Evolutionary conservation across 2,329 filamentous ascomycete genomes (phyloP), one percentile per base, ranked within the genome.

Genomic region (Neonectria sp.): DNA sequence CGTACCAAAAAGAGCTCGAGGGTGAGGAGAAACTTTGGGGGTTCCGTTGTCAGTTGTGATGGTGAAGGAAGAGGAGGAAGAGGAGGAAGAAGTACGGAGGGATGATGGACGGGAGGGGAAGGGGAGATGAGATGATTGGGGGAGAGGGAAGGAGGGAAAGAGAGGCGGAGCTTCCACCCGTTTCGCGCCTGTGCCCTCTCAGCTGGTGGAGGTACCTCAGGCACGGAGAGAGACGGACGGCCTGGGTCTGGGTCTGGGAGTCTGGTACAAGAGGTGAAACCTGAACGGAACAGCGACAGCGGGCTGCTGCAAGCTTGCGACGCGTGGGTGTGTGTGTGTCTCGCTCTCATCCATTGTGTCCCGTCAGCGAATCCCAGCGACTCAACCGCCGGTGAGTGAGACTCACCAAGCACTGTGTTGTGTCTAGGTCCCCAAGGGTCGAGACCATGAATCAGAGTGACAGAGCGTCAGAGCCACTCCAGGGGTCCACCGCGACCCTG

Each of bases 71-170:
- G 35, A 37, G 24, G 27, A 33, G n/a, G 29, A 31, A 48, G 21
- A 35, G 48, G 40, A 52, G 8, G 46, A 57, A 48, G 43, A 53
- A 13, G 25, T 27, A 60, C 40, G 51, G 15, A 52, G 12, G 49
- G 25, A 37, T 43, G 56, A 21, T 35, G 55, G 35, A 24, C 52
- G 13, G 48, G 55, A 58, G 27, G 59, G 55, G 24, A 52, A 55
- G 11, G 53, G 55, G 55, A 63, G 52, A 51, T 51, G 55, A 62
- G 53, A 52, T 60, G 63, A 65, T 61, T 61, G 57, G 63, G 45
- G 43, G 63, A 59, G 59, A 46, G 24, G 43, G 46, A 43, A 40
- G n/a, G 58, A 51, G 25, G 29, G 56, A 21, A 31, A 29, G 37
- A 17, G 35, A 53, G 51, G 55, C 55, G 43, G 55, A 58, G 55